Conservation (phyloP, 257 asterid genomes). For the Primulina tabacum region DNA sequence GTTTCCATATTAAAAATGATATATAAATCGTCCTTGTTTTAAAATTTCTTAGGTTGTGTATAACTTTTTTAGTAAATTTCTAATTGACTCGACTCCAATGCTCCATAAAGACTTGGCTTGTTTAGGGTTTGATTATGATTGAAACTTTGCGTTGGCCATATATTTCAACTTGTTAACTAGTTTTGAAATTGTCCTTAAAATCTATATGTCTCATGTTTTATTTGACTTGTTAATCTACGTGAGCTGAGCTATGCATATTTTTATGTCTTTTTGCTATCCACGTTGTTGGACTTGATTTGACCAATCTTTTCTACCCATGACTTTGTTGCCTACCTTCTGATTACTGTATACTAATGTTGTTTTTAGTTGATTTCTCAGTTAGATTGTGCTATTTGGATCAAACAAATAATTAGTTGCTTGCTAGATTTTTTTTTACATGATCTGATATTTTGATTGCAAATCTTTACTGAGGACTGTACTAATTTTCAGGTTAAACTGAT, state of each 20-base stretch:
- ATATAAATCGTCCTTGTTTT: no score
- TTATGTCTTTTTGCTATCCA: constrained; percentile 5
- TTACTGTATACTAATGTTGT: neutral
- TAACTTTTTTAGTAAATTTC: neutral
- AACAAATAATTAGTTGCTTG: neutral
- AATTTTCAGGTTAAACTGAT: constrained; percentile 64
- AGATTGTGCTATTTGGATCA: constrained; percentile 13
- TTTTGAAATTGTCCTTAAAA: neutral
- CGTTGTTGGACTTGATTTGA: constrained; percentile 1
- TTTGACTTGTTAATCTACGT: constrained; percentile 4
- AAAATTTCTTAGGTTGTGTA: neutral
- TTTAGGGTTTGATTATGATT: neutral
- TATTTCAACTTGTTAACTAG: neutral
- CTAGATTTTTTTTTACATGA: constrained; percentile 15
- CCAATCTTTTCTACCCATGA: constrained; percentile 10
- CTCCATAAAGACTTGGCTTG: neutral
- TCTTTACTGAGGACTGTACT: constrained; percentile 25
- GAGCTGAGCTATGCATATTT: neutral
- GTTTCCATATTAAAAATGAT: neutral
- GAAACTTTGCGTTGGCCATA: neutral
- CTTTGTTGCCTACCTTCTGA: constrained; percentile 14
- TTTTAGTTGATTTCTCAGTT: constrained; percentile 9
- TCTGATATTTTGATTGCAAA: constrained; percentile 13
- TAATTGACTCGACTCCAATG: neutral
- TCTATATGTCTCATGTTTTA: neutral